Conservation (phyloP, 306 rosid species). For the Inga leiocalycina region DNA sequence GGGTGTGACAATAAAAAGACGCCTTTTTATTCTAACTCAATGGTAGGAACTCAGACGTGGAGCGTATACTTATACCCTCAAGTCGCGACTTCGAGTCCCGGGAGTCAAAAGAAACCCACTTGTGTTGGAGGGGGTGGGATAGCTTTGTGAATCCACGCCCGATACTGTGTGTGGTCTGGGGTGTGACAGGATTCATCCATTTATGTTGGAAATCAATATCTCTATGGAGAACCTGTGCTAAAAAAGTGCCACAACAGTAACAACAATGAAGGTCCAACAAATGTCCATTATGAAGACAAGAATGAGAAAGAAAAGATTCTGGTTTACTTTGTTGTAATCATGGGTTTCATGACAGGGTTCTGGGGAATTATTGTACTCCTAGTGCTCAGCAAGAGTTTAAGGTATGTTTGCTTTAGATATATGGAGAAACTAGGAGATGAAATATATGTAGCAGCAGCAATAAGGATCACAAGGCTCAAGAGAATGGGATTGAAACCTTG, state of each 20-base stretch:
- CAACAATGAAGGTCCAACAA: neutral
- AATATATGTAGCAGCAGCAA: neutral
- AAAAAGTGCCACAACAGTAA: neutral
- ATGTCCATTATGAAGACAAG: neutral
- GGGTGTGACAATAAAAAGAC: too few species aligned
- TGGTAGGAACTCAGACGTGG: too few species aligned
- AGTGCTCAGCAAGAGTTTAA: neutral
- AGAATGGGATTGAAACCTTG: neutral
- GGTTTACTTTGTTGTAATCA: neutral
- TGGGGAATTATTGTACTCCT: neutral
- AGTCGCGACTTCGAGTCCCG: too few species aligned
- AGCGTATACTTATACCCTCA: too few species aligned
- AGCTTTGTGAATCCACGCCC: too few species aligned
- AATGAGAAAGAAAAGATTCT: neutral
- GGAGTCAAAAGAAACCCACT: too few species aligned
- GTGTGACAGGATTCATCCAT: neutral
- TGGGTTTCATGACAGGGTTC: neutral
- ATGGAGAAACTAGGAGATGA: neutral
- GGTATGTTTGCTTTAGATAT: neutral
- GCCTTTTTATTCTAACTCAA: too few species aligned
- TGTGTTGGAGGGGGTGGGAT: too few species aligned
- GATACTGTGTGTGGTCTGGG: too few species aligned
- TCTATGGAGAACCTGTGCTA: conserved; percentile 14
- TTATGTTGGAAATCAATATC: conserved; percentile 25
- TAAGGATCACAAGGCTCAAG: neutral